Evolutionary conservation across 176 grass and related monocot genomes (phyloP).

Genomic region (Elymus sibiricus): DNA sequence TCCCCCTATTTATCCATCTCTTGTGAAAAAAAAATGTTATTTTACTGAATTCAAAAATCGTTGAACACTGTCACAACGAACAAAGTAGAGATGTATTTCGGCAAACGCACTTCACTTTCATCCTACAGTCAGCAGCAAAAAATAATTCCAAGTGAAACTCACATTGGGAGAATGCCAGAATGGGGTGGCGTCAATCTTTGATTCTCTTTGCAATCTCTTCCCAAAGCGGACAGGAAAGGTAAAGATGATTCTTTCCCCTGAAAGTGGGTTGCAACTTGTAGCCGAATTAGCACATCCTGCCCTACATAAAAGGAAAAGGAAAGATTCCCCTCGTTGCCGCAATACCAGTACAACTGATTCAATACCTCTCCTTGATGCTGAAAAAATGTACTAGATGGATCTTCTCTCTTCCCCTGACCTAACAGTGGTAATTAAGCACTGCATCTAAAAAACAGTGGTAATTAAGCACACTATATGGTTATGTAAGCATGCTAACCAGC

Average conservation of each 20-base stretch:
- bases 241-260: background rate
- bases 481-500: background rate
- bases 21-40: too few relatives aligned
- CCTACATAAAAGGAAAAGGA: background rate
- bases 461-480: background rate
- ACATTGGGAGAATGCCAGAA: slow-evolving; percentile 1
- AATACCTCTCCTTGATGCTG: background rate
- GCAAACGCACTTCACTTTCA: too few relatives aligned
- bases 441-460: too few relatives aligned
- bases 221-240: background rate
- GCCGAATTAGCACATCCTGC: background rate
- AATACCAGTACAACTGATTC: background rate
- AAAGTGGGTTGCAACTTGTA: background rate
- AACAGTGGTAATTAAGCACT: background rate
- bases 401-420: background rate
- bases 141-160: too few relatives aligned
- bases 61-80: too few relatives aligned
- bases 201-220: background rate
- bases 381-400: background rate
- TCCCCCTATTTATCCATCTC: too few relatives aligned
- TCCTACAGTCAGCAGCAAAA: too few relatives aligned
- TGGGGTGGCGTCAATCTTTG: background rate
- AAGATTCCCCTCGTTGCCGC: background rate
- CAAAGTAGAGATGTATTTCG: too few relatives aligned
- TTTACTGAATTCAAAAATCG: too few relatives aligned